phyloP scores from a whole-genome alignment of 306 rosid genomes.

The Heteromeles arbutifolia region DNA sequence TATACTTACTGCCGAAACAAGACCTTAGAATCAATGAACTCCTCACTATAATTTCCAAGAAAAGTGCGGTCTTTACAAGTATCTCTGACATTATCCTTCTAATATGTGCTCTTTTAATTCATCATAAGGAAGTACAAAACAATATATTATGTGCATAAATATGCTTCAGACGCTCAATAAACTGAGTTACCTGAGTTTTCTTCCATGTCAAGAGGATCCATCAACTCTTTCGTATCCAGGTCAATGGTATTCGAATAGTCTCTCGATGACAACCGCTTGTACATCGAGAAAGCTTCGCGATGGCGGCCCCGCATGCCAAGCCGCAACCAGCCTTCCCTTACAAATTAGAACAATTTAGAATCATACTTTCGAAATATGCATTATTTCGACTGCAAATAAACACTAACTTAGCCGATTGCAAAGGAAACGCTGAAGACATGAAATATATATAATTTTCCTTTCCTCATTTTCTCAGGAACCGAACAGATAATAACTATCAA shows the following conservation, averaged over 20 bases:
- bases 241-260: conserved; percentile 35
- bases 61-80: background rate
- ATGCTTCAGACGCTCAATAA: conserved; percentile 8
- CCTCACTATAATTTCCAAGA: background rate
- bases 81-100: background rate
- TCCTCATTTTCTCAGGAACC: background rate
- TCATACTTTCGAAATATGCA: background rate
- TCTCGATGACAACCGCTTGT: conserved; percentile 70
- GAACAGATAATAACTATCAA: background rate
- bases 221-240: conserved; percentile 38
- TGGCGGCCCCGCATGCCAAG: conserved; percentile 62
- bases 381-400: background rate
- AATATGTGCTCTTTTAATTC: background rate
- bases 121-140: background rate
- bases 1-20: background rate
- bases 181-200: conserved; percentile 56
- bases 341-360: conserved; percentile 10
- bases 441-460: background rate
- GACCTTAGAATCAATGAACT: background rate
- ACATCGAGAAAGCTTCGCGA: conserved; percentile 57
- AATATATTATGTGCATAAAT: background rate
- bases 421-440: background rate
- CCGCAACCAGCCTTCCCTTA: conserved; percentile 23
- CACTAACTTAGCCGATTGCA: background rate
- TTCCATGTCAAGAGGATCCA: conserved; percentile 49